Base-by-base conservation (phyloP, 345 rosid species). In the Leavenworthia alabamica region DNA sequence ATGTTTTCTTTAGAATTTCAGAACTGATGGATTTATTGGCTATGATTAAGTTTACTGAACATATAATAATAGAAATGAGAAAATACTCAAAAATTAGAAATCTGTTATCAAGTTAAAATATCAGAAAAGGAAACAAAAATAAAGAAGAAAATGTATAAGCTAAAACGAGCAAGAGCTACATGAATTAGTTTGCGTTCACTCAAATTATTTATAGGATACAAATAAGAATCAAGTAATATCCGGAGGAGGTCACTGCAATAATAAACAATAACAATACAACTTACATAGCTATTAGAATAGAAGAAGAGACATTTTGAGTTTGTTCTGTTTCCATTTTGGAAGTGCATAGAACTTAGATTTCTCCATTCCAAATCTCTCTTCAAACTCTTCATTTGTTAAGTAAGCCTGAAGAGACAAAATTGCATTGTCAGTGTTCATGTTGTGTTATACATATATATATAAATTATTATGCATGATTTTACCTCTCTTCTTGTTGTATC, bases 251-350 rank as follows among this genome's bases (percentile, higher is more conserved):
- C 54, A 65, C 10, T 17, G 48, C 32, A 66, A 15, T 27, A 28
- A 67, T 27, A 28, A 67, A 35, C 64, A 47, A 7, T 6, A 37
- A 56, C 64, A 47, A 32, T 16, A 56, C 47, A 35, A 19, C 6
- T 2, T 23, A 23, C 22, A 20, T 20, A 35, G 14, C 11, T 8
- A 45, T 76, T 78, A 87, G 45, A 87, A 87, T 8, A 87, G 88
- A 52, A 75, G 41, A 19, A 87, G 68, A 45, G 81, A 75, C 58
- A 73, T 37, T 81, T 87, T 87, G 57, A 87, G 79, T 72, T 84
- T 84, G 81, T 84, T 77, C 76, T 81, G 88, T 62, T 62, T 80
- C 95, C 95, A 87, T 56, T 82, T 87, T 17, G 95, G 81, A 62
- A 84, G 83, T 70, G 33, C 50, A 42, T 78, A 79, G 67, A 87